Evolutionary conservation across 495 filamentous ascomycete genomes (phyloP), one percentile per base, ranked within the genome.

Genomic region (Chaetomidium leptoderma): DNA sequence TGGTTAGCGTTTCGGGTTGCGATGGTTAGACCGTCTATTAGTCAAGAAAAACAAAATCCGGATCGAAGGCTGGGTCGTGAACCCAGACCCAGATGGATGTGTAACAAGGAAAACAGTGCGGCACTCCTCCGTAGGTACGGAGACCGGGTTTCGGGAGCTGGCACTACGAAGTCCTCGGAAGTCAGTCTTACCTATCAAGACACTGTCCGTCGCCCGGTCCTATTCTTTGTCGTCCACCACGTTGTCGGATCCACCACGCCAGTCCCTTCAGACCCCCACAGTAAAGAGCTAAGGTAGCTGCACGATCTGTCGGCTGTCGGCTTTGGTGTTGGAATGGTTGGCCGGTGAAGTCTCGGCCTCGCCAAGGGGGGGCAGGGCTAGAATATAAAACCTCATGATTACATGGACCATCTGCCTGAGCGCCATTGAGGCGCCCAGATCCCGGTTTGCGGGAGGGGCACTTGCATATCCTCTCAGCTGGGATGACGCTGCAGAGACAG

Each of bases 401-500:
- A 44, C 39, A 36, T 23, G n/a, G n/a, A n/a, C 32, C 32, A 6
- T 42, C n/a, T 23, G 39, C 40, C 39, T 7, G 30, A 26, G 30
- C 10, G 13, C 40, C 56, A 49, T 40, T 46, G 42, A 46, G 46
- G 58, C 32, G 42, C 16, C 27, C 42, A 30, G 35, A 46, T 37
- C 57, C 57, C 27, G 57, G 40, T 29, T n/a, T 21, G 16, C n/a
- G 24, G 50, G 44, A 27, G 32, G 52, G 33, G 16, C 27, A 32
- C 6, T 19, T 47, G 51, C 51, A 55, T 44, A 49, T 55, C 51
- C 37, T 50, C 52, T 50, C 58, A 55, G 51, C 58, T 50, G 49
- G 45, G 50, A 61, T 61, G 59, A 61, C 59, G 59, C 59, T 40
- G 59, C 54, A 53, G 3, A 11, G 27, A 32, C 59, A 61, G 43